These are phyloP conservation scores for Lentinus tigrinus DNA, from an alignment of 768 basidiomycete species.

Conservation along the genomic window DNA sequence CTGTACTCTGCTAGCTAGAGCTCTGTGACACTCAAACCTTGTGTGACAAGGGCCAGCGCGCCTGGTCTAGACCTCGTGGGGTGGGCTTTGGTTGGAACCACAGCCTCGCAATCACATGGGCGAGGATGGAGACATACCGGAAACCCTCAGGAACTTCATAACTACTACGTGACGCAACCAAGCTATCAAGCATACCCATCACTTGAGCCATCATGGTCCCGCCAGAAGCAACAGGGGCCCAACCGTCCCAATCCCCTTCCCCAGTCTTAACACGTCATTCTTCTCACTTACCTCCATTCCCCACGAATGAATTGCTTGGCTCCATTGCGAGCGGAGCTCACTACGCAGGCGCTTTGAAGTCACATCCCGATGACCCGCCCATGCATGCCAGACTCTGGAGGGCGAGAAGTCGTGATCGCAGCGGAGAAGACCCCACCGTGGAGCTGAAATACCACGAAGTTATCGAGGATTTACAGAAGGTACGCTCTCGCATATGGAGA, in stretches of 20 bases:
- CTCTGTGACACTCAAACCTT: too few relatives aligned
- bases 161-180: too few relatives aligned
- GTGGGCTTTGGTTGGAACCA: too few relatives aligned
- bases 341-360: constrained; percentile 46
- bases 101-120: too few relatives aligned
- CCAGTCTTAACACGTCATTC: constrained; percentile 15
- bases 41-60: too few relatives aligned
- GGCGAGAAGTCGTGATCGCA: constrained; percentile 7
- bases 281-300: constrained; percentile 29
- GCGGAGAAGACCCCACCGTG: constrained; percentile 14
- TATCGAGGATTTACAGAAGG: constrained; percentile 55
- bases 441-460: constrained; percentile 40
- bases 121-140: too few relatives aligned
- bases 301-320: constrained; percentile 50
- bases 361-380: constrained; percentile 11
- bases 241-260: background rate
- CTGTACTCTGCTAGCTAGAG: too few relatives aligned
- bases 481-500: constrained; percentile 7
- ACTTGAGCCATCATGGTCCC: background rate
- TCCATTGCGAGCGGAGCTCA: constrained; percentile 63
- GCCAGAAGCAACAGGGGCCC: background rate
- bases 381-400: constrained; percentile 2
- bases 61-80: too few relatives aligned
- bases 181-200: too few relatives aligned
- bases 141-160: too few relatives aligned